These are phyloP conservation scores for Asparagopsis taxiformis DNA, from an alignment of 31 red algal species.

Conservation along the genomic window DNA sequence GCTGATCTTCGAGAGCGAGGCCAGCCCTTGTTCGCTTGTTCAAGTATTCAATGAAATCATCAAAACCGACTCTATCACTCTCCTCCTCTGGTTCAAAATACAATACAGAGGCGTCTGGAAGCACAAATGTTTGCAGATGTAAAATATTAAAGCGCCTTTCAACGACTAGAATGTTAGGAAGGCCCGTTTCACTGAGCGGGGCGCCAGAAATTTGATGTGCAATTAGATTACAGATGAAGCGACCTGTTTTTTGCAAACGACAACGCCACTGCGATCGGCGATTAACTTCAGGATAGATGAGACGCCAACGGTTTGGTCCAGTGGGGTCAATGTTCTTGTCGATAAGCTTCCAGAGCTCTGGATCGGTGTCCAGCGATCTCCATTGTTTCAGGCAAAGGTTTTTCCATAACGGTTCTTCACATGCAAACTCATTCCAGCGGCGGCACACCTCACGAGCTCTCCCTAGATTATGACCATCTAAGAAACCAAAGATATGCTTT, in stretches of 20 bases:
- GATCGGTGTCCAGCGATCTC: slow-evolving; percentile 69
- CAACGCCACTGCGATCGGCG: slow-evolving; percentile 54
- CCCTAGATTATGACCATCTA: slow-evolving; percentile 64
- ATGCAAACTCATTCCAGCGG: slow-evolving; percentile 79
- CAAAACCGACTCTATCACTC: slow-evolving; percentile 74
- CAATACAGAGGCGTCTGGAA: slow-evolving; percentile 80
- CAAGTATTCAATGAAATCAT: slow-evolving; percentile 95
- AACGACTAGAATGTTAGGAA: slow-evolving; percentile 78
- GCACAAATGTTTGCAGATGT: slow-evolving; percentile 85
- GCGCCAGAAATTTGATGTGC: slow-evolving; percentile 92
- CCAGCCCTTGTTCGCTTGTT: slow-evolving; percentile 84
- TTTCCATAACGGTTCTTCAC: slow-evolving; percentile 86
- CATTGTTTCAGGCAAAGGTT: slow-evolving; percentile 56
- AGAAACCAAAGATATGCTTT: slow-evolving; percentile 66
- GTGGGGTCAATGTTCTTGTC: slow-evolving; percentile 23
- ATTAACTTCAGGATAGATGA: slow-evolving; percentile 61
- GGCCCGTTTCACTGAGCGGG: slow-evolving; percentile 38
- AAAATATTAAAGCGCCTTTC: slow-evolving; percentile 96
- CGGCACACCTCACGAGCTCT: slow-evolving; percentile 74
- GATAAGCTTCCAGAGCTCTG: slow-evolving; percentile 58
- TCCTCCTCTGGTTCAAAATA: slow-evolving; percentile 92
- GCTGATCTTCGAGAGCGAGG: slow-evolving; percentile 89
- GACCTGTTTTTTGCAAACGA: slow-evolving; percentile 81
- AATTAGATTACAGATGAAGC: slow-evolving; percentile 88
- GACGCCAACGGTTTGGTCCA: slow-evolving; percentile 50